A percentile compares a stretch with the other conserved stretches of the same genome.
Evolutionary conservation across 352 stramenopile genomes (phyloP).

Genomic region (Pythium grandisporangium): DNA sequence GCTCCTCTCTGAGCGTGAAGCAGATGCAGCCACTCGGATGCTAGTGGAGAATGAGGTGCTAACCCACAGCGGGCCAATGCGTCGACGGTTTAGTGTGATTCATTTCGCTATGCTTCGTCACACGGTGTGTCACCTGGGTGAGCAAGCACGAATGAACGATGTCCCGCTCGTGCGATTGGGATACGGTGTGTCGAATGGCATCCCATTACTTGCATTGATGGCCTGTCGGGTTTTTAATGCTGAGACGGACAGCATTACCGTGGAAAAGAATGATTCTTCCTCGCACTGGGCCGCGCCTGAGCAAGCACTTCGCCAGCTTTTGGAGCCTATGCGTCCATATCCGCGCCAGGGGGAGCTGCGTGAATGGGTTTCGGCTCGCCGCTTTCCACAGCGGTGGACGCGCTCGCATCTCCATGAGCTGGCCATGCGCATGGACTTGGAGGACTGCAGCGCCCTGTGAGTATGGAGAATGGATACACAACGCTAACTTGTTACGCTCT

Average conservation of each 20-base stretch:
- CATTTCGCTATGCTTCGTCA: too few species aligned
- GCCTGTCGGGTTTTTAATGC: slow-evolving; percentile 9
- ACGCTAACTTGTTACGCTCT: too few species aligned
- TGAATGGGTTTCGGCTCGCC: background rate
- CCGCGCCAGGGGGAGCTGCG: background rate
- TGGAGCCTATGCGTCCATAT: background rate
- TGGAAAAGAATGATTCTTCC: slow-evolving; percentile 1
- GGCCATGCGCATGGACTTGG: slow-evolving; percentile 10
- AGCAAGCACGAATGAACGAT: background rate
- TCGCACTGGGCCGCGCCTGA: slow-evolving; percentile 2
- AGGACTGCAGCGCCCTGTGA: slow-evolving; percentile 15
- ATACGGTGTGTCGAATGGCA: background rate
- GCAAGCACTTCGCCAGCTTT: background rate
- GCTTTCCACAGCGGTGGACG: background rate
- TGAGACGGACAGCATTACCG: slow-evolving; percentile 6
- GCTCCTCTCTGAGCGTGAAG: slow-evolving; percentile 27
- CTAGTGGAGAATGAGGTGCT: background rate
- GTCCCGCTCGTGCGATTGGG: background rate
- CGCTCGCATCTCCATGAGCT: background rate
- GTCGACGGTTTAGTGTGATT: too few species aligned
- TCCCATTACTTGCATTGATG: slow-evolving; percentile 1
- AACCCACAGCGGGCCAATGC: background rate
- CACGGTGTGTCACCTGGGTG: background rate
- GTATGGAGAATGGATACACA: too few species aligned
- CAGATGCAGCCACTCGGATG: slow-evolving; percentile 23